Base-by-base conservation (phyloP, 257 asterid species). In the Penstemon davidsonii region DNA sequence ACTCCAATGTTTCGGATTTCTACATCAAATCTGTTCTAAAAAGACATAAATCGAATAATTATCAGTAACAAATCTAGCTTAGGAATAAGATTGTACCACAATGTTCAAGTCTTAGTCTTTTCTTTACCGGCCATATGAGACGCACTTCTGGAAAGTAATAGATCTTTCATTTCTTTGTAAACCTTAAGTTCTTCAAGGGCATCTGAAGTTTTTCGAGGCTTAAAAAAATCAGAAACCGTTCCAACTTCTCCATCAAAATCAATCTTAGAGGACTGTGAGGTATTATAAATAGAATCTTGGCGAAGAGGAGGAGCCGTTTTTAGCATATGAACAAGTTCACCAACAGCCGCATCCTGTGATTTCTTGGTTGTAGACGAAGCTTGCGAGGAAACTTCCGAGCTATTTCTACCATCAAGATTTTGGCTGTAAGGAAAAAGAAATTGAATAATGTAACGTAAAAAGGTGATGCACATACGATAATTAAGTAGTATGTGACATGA, bases 321-420 rank as follows among this genome's bases (percentile, higher is more conserved):
- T 70, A 93, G 92, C 97, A 93, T 85, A 83, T 90, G 96, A 71
- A 90, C 95, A 10, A 93, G 90, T 39, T 84, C 95, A 33, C 94
- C 97, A 7, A 90, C 92, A 19, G 97, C 95, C 5, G 97, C 85
- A 43, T 90, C 98, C 71, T 88, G 97, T 2, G 96, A 86, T 73
- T 82, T 90, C 83, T 83, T 88, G 46, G 64, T 67, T 19, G 82
- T 57, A 46, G 88, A 75, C 37, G 76, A 79, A 55, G 82, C 66
- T 66, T 77, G 94, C 2, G 90, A 76, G 57, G 82, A 83, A 58
- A 77, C 68, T 65, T 88, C 98, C 19, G 92, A 83, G 50, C 78
- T 78, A 51, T 76, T 86, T 75, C 78, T 74, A 53, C 80, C 83
- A 33, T 79, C 87, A 39, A 72, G 66, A 78, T 77, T 83, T 41